Base-by-base conservation (phyloP, 257 asterid genomes). In the Jacaranda mimosifolia region DNA sequence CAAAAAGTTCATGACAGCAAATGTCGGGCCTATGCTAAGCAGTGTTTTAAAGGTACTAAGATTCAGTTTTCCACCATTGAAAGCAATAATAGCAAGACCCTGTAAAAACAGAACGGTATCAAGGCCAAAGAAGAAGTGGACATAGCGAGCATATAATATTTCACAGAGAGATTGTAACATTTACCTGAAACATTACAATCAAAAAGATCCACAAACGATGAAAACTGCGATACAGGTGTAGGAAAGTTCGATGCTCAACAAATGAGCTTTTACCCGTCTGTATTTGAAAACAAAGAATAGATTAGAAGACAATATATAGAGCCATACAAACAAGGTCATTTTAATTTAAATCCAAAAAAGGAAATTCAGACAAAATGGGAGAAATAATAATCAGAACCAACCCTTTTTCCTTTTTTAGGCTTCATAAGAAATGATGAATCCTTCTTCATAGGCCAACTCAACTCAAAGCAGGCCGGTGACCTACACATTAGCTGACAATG, bases 171-270 rank as follows among this genome's bases (percentile, higher is more conserved):
- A 59, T 39, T 51, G 63, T 35, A 43, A 79, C 65, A 75, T 68
- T 75, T 73, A 91, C 99, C 99, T 95, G 99, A 88, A 95, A 95
- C 99, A 95, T 95, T 74, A 90, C 80, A 63, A 67, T 73, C 89
- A 95, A 86, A 84, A 95, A 95, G 70, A 95, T 93, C 99, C 99
- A 95, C 91, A 95, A 15, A 70, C 99, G 99, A 86, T 95, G 99
- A 81, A 95, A 95, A 86, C 99, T 93, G 79, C 97, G 91, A 83
- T 91, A 95, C 77, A 95, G 83, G 83, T 95, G 99, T 74, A 95
- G 91, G 78, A 90, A 95, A 55, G 99, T 93, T 53, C 99, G 92
- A 85, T 95, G 99, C 85, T 95, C 99, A 76, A 95, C 99, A 82
- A 93, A 95, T 70, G 97, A 86, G 85, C 97, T 93, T 88, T 95